These are phyloP conservation scores for Kurtzmaniella natalensis DNA, from an alignment of 1,139 yeast genomes.

Conservation along the genomic window DNA sequence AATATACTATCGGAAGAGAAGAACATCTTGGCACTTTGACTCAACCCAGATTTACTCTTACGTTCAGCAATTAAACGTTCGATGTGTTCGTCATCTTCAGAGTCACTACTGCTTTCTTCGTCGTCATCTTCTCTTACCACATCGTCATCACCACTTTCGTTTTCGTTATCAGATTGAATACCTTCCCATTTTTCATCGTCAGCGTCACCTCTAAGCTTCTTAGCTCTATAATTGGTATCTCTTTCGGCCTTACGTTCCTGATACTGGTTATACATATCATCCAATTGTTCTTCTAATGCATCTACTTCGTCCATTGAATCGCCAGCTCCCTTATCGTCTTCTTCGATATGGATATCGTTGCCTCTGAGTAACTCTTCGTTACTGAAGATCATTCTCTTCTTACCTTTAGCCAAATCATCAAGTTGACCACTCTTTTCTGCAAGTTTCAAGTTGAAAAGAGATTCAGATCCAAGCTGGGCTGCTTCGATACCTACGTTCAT, in stretches of 20 bases:
- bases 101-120: constrained; percentile 41
- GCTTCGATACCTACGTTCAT: constrained; percentile 93
- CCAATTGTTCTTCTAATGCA: constrained; percentile 74
- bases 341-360: constrained; percentile 49
- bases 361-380: constrained; percentile 52
- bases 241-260: constrained; percentile 73
- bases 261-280: constrained; percentile 73
- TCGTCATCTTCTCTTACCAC: constrained; percentile 37
- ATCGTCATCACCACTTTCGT: constrained; percentile 35
- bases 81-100: constrained; percentile 76
- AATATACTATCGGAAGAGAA: constrained; percentile 76
- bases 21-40: constrained; percentile 68
- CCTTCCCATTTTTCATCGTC: constrained; percentile 90
- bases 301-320: constrained; percentile 62
- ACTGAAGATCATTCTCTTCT: constrained; percentile 68
- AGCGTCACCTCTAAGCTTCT: constrained; percentile 74
- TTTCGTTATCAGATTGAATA: constrained; percentile 46
- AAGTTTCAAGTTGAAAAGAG: constrained; percentile 72
- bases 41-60: constrained; percentile 50
- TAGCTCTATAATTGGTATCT: constrained; percentile 77
- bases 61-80: constrained; percentile 55
- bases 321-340: constrained; percentile 30
- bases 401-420: constrained; percentile 72
- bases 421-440: constrained; percentile 87
- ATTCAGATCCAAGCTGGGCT: constrained; percentile 73